Percentiles rank a stretch among this genome's conserved stretches.
These are phyloP conservation scores for Naganishia vishniacii DNA, from an alignment of 768 basidiomycete genomes.

Conservation along the genomic window DNA sequence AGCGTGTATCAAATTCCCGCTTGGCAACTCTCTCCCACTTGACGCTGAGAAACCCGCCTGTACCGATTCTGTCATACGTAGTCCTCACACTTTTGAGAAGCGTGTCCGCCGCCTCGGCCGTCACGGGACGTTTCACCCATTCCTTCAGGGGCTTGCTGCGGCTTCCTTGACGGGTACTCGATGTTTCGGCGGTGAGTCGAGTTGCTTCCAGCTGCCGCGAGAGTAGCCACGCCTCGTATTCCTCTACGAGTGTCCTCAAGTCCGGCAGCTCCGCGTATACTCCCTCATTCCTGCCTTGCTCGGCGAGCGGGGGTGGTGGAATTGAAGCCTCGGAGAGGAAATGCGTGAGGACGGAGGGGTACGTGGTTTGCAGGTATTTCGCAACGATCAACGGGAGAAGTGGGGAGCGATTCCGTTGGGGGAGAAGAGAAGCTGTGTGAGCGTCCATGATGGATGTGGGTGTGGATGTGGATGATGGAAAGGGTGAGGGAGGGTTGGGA, in stretches of 20 bases:
- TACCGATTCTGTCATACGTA: conserved; percentile 39
- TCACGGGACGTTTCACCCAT: conserved; percentile 19
- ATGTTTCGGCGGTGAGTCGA: background rate
- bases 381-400: background rate
- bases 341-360: background rate
- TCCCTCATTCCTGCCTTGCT: too few relatives aligned
- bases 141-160: conserved; percentile 34
- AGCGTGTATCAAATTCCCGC: conserved; percentile 37
- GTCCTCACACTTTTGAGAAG: conserved; percentile 36
- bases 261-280: conserved; percentile 30
- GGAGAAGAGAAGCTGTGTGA: too few relatives aligned
- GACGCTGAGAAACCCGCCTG: conserved; percentile 38
- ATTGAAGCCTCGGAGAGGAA: background rate
- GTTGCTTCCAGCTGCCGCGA: conserved; percentile 4
- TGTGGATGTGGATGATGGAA: too few relatives aligned
- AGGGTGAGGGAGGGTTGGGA: too few relatives aligned
- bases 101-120: conserved; percentile 29
- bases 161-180: conserved; percentile 25
- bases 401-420: too few relatives aligned
- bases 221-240: conserved; percentile 30
- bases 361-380: background rate
- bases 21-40: conserved; percentile 30
- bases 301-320: background rate
- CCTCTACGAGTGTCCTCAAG: conserved; percentile 38
- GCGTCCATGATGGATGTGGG: too few relatives aligned